phyloP scores from a whole-genome alignment of 768 basidiomycete species.

The Coprinopsis marcescibilis region DNA sequence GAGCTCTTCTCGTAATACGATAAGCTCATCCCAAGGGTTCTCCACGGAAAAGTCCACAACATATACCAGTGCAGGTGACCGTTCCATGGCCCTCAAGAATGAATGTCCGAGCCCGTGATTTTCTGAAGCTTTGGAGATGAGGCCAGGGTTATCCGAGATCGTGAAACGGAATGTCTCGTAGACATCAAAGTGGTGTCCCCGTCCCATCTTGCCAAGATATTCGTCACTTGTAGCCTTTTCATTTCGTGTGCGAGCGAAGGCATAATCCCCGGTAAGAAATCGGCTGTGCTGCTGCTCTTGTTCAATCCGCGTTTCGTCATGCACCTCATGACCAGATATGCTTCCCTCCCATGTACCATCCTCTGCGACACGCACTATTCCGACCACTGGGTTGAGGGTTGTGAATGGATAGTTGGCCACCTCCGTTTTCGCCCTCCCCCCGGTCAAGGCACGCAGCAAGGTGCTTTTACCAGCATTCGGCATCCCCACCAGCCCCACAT shows the following conservation, averaged over 20 bases:
- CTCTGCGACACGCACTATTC: constrained; percentile 77
- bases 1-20: constrained; percentile 71
- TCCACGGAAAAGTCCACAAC: constrained; percentile 82
- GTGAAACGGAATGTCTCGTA: constrained; percentile 85
- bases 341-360: constrained; percentile 73
- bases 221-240: constrained; percentile 22
- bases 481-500: constrained; percentile 93
- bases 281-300: constrained; percentile 37
- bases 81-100: constrained; percentile 89
- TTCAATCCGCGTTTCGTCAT: constrained; percentile 66
- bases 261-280: constrained; percentile 48
- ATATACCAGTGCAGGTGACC: constrained; percentile 84
- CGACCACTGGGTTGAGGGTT: constrained; percentile 90
- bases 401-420: constrained; percentile 94
- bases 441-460: constrained; percentile 81
- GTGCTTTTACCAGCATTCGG: constrained; percentile 96
- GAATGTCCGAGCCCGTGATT: constrained; percentile 92
- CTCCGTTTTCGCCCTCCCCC: constrained; percentile 74
- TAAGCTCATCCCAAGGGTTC: constrained; percentile 73
- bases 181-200: constrained; percentile 50
- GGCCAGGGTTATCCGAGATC: constrained; percentile 94
- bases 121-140: constrained; percentile 77
- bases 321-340: constrained; percentile 39
- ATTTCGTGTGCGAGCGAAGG: constrained; percentile 46
- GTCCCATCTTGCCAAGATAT: constrained; percentile 12